Base-by-base conservation (phyloP, 176 grass and related monocot genomes). In the Oryza longistaminata region DNA sequence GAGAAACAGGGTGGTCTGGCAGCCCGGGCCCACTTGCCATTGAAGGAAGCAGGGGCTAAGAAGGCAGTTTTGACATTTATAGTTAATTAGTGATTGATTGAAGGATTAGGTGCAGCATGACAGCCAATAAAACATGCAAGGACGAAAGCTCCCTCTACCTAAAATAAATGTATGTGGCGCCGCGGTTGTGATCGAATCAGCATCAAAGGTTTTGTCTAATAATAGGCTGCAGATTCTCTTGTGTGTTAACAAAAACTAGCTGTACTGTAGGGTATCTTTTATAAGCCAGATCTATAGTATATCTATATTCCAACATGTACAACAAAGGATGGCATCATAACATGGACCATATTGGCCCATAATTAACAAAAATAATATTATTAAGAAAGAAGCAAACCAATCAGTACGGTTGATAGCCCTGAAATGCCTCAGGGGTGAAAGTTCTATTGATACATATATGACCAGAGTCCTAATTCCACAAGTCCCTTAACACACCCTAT, bases 81-180 rank as follows among this genome's bases (percentile, higher is more conserved):
- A 9, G 17, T 61, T 58, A 53, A 58, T 58, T 61, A 7, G 55
- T 22, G 7, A 61, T n/a, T n/a, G 17, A 58, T 58, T n/a, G 55
- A 22, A 22, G 55, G 7, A 61, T 61, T 61, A 61, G 19, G 5
- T 22, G 55, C 7, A 22, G 55, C 55, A n/a, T 61, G 55, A 61
- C 55, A 61, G 55, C 55, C n/a, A 61, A 22, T 22, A 61, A 61
- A 61, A 61, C 55, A 40, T 40, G 39, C 39, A 61, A 22, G 21
- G 55, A 60, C 55, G 55, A 61, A 61, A 61, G 19, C 53, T 60
- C 53, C 16, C 0, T 17, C 53, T 60, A 60, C 19, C 6, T 21
- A 19, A 35, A 60, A 2, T 61, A 61, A 81, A 77, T 70, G 65
- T 44, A 70, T 74, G 75, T 21, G 87, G 48, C 81, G 75, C 81